Evolutionary conservation across 208 protist genomes (phyloP).

Genomic region (Acanthamoeba castellanii): DNA sequence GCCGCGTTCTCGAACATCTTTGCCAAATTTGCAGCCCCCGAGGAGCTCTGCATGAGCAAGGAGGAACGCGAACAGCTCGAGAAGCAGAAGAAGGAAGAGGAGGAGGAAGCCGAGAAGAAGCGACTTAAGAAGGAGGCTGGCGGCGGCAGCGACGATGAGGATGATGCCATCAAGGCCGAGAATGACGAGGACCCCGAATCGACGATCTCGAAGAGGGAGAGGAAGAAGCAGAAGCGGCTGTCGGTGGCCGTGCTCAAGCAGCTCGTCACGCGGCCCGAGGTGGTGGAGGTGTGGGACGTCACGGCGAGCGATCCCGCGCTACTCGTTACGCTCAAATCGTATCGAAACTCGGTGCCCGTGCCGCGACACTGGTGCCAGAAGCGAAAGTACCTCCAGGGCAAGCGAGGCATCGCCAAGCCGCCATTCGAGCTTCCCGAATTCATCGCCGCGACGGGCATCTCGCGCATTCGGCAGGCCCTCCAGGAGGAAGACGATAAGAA

Average conservation of each 20-base stretch:
- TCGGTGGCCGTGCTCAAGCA: conserved; percentile 94
- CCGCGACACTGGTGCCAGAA: conserved; percentile 99
- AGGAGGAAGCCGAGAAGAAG: conserved; percentile 51
- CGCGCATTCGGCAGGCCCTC: conserved; percentile 91
- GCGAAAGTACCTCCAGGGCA: conserved; percentile 97
- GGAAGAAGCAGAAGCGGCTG: conserved; percentile 84
- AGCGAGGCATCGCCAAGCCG: conserved; percentile 93
- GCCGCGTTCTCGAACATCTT: neutral
- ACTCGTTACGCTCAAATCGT: conserved; percentile 96
- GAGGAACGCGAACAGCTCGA: conserved; percentile 11
- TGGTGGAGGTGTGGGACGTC: conserved; percentile 96
- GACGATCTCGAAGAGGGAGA: conserved; percentile 86
- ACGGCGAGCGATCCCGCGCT: conserved; percentile 96
- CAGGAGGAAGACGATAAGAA: conserved; percentile 90
- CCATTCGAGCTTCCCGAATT: conserved; percentile 94
- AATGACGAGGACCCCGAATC: conserved; percentile 76
- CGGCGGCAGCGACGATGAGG: neutral
- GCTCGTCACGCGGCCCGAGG: conserved; percentile 91
- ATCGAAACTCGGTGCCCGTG: conserved; percentile 96
- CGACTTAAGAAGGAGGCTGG: no score
- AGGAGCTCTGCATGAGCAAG: conserved; percentile 40
- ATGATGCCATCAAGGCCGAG: conserved; percentile 70
- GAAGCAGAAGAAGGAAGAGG: conserved; percentile 40
- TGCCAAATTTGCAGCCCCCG: neutral
- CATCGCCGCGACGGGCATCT: conserved; percentile 95